Evolutionary conservation across 306 rosid species (phyloP), one percentile per base, ranked within the genome.

Genomic region (Quercus rubra): DNA sequence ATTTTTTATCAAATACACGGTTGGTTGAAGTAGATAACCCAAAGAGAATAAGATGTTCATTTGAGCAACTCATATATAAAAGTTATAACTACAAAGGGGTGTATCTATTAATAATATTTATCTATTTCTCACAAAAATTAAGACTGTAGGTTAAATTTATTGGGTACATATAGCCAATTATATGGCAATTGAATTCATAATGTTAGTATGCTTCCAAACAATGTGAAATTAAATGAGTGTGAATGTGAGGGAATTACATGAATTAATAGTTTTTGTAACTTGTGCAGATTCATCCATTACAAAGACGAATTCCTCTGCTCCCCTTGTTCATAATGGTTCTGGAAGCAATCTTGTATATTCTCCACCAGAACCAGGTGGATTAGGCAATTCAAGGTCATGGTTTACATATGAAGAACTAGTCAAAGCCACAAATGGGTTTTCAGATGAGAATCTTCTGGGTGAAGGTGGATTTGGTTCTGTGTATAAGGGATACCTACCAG

Each of bases 391-490:
- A 71, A 89, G 95, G 90, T 61, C 97, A 77, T 91, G 90, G 90
- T 95, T 95, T 84, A 83, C 98, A 18, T 92, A 90, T 79, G 98
- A 90, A 70, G 98, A 90, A 85, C 86, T 95, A 76, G 76, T 72
- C 63, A 88, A 82, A 86, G 96, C 96, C 43, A 95, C 98, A 70
- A 87, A 91, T 83, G 87, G 84, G 15, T 95, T 95, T 90, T 89
- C 96, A 20, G 35, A 84, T 35, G 77, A 86, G 66, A 92, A 91
- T 88, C 90, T 95, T 63, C 85, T 92, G 88, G 99, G 98, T 12
- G 94, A 91, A 88, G 99, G 99, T 21, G 99, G 99, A 71, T 95
- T 91, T 82, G 98, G 99, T 77, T 86, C 78, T 75, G 99, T 95
- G 30, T 95, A 90, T 84, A 95, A 88, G 88, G 99, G 99, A 63